A percentile compares a stretch with the other conserved stretches of the same genome.
These are phyloP conservation scores for Scheffersomyces quercinus DNA, from an alignment of 1,139 yeast genomes.

Conservation along the genomic window DNA sequence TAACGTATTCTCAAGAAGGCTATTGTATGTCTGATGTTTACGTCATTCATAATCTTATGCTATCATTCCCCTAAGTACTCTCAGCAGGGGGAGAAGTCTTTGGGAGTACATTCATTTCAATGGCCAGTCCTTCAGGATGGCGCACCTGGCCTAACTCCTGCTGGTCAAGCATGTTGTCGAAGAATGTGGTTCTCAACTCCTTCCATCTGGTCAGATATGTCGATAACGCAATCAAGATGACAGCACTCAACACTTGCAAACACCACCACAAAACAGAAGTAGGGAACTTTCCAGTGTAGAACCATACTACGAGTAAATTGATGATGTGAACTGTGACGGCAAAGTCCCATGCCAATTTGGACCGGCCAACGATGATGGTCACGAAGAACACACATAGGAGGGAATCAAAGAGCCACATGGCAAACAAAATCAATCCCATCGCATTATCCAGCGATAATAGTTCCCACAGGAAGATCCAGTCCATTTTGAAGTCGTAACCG, in stretches of 20 bases:
- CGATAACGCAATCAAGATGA: slow-evolving; percentile 72
- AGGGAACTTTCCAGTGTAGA: slow-evolving; percentile 68
- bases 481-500: slow-evolving; percentile 62
- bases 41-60: too few relatives aligned
- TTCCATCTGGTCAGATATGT: slow-evolving; percentile 88
- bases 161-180: slow-evolving; percentile 70
- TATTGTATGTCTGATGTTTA: too few relatives aligned
- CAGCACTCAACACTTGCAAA: slow-evolving; percentile 67
- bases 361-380: slow-evolving; percentile 85
- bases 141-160: slow-evolving; percentile 40
- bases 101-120: slow-evolving; percentile 21
- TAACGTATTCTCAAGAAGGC: too few relatives aligned
- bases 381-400: slow-evolving; percentile 76
- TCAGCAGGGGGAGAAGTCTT: slow-evolving; percentile 4
- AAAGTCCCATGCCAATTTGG: slow-evolving; percentile 94
- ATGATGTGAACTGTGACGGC: slow-evolving; percentile 86
- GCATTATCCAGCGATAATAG: slow-evolving; percentile 73
- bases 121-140: slow-evolving; percentile 13
- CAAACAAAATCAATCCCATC: slow-evolving; percentile 70
- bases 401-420: slow-evolving; percentile 80
- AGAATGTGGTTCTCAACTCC: slow-evolving; percentile 84
- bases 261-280: slow-evolving; percentile 80
- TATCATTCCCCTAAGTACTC: too few relatives aligned
- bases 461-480: slow-evolving; percentile 85
- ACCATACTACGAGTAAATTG: slow-evolving; percentile 69